Percentiles rank a stretch among this genome's conserved stretches.
Evolutionary conservation across 345 rosid genomes (phyloP).

Genomic region (Heritiera littoralis): DNA sequence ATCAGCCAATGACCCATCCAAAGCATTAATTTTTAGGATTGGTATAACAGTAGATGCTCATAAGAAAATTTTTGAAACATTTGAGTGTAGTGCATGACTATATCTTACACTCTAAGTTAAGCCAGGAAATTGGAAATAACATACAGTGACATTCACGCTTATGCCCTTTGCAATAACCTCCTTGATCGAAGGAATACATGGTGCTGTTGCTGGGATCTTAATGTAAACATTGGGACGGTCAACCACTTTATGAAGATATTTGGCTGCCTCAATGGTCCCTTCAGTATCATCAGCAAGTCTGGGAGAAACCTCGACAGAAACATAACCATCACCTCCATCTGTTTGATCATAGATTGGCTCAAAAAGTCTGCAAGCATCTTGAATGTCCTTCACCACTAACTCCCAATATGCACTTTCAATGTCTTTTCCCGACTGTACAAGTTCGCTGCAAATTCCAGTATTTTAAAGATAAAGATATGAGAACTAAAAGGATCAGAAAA

Average conservation of each 20-base stretch:
- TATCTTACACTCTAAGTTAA: neutral
- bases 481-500: neutral
- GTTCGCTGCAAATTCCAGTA: constrained; percentile 54
- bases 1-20: neutral
- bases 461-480: neutral
- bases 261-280: constrained; percentile 90
- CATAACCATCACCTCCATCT: constrained; percentile 91
- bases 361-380: constrained; percentile 95
- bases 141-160: constrained; percentile 95
- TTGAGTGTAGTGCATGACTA: neutral
- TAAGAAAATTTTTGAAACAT: neutral
- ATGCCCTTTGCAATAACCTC: constrained; percentile 87
- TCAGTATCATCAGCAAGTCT: constrained; percentile 87
- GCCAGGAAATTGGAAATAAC: constrained; percentile 26
- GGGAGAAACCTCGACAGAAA: constrained; percentile 97
- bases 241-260: constrained; percentile 85
- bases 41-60: neutral
- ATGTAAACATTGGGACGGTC: constrained; percentile 83
- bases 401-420: constrained; percentile 95
- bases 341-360: constrained; percentile 92
- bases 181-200: constrained; percentile 87
- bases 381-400: constrained; percentile 96
- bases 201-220: constrained; percentile 92
- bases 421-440: constrained; percentile 86
- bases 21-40: neutral